These are phyloP conservation scores for Scedosporium aurantiacum DNA, from an alignment of 2,329 filamentous ascomycete species.

Conservation along the genomic window DNA sequence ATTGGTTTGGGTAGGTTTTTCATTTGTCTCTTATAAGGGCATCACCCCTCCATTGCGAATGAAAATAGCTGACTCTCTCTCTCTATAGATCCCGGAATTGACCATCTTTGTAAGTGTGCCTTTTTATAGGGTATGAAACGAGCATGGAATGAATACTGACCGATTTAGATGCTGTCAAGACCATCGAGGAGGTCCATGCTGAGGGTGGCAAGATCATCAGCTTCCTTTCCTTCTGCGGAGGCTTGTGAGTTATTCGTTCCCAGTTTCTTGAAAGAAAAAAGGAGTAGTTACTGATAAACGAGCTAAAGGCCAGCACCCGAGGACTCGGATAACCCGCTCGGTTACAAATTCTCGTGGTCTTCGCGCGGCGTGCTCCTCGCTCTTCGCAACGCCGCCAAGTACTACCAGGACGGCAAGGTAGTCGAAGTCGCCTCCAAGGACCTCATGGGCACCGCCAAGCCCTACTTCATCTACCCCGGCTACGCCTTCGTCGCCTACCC, in stretches of 20 bases:
- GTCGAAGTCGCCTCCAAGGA: slow-evolving; percentile 53
- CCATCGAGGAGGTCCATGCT: slow-evolving; percentile 77
- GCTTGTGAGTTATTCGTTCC: slow-evolving; percentile 31
- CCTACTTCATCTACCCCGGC: slow-evolving; percentile 81
- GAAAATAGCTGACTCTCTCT: slow-evolving; percentile 14
- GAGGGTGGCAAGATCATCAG: slow-evolving; percentile 74
- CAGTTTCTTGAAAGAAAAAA: no score
- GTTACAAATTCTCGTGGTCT: slow-evolving; percentile 76
- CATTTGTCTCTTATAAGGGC: slow-evolving; percentile 12
- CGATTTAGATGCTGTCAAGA: slow-evolving; percentile 65
- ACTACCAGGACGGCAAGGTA: slow-evolving; percentile 68
- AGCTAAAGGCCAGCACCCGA: slow-evolving; percentile 43
- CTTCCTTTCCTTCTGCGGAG: slow-evolving; percentile 80
- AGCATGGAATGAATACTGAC: slow-evolving; percentile 18
- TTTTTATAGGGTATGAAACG: slow-evolving; percentile 14
- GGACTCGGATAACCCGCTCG: slow-evolving; percentile 75
- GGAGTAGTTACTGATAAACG: no score
- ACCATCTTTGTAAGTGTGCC: slow-evolving; percentile 39
- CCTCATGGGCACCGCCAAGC: slow-evolving; percentile 79
- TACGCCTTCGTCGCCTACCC: slow-evolving; percentile 87
- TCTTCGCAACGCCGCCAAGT: slow-evolving; percentile 73
- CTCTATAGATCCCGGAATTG: slow-evolving; percentile 54
- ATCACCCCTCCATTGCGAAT: not conserved
- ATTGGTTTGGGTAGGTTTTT: slow-evolving; percentile 49
- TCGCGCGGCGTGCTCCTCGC: slow-evolving; percentile 80